Evolutionary conservation across 139 green algal genomes (phyloP).

Genomic region (Chlorella ohadii): DNA sequence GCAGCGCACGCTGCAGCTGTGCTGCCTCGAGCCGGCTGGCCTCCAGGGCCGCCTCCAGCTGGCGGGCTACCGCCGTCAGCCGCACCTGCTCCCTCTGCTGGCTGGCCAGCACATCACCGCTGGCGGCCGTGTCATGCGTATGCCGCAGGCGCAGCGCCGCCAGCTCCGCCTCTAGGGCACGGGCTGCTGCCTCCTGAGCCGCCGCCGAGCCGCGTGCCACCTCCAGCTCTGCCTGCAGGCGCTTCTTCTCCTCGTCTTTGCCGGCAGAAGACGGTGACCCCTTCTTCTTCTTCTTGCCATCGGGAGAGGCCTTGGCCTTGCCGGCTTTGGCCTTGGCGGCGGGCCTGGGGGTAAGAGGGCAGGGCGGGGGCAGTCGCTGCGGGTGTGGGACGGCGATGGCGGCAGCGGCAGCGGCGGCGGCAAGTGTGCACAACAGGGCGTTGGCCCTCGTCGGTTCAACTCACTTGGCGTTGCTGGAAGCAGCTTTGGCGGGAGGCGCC

Average conservation of each 20-base stretch:
- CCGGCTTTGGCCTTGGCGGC: not conserved
- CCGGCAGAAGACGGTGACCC: not conserved
- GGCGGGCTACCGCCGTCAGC: not conserved
- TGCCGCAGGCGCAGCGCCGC: not conserved
- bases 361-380: too few species aligned
- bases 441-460: too few species aligned
- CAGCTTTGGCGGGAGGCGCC: too few species aligned
- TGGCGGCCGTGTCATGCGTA: not conserved
- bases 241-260: conserved; percentile 5
- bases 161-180: not conserved
- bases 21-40: not conserved
- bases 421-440: too few species aligned
- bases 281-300: conserved; percentile 12
- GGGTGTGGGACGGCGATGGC: too few species aligned
- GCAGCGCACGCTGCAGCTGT: not conserved
- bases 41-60: not conserved
- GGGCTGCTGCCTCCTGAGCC: not conserved
- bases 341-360: too few species aligned
- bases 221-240: conserved; percentile 6
- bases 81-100: conserved; percentile 14
- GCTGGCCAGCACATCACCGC: conserved; percentile 15
- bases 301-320: not conserved
- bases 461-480: too few species aligned
- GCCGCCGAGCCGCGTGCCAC: not conserved
- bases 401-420: too few species aligned